Evolutionary conservation across 1,284 basidiomycete genomes (phyloP).

Genomic region (Rhodotorula sp.): DNA sequence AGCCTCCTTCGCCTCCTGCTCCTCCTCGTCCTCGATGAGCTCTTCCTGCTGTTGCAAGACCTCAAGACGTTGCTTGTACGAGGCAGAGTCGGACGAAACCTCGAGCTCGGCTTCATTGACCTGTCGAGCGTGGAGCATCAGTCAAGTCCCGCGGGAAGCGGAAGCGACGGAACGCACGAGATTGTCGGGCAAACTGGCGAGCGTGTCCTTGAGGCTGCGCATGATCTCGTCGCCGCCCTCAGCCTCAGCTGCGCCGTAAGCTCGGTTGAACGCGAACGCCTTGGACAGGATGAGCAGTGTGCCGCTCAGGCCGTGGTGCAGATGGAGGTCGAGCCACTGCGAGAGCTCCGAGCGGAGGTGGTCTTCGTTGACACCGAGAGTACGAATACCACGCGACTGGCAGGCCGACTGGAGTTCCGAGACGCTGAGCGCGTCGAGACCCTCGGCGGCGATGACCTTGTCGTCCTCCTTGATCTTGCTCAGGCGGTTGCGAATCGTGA

Average conservation of each 20-base stretch:
- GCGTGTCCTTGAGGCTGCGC: constrained; percentile 77
- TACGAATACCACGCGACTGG: constrained; percentile 90
- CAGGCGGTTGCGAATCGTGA: constrained; percentile 82
- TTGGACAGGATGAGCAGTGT: constrained; percentile 88
- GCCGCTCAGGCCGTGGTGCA: constrained; percentile 80
- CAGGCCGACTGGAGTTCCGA: constrained; percentile 89
- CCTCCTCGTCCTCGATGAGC: constrained; percentile 97
- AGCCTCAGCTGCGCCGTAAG: constrained; percentile 47
- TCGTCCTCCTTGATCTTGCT: constrained; percentile 86
- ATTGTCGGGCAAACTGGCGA: constrained; percentile 91
- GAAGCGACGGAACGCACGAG: constrained; percentile 60
- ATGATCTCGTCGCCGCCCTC: constrained; percentile 53
- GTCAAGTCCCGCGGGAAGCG: neutral
- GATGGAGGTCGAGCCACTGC: constrained; percentile 91
- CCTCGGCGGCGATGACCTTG: constrained; percentile 81
- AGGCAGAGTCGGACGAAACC: constrained; percentile 87
- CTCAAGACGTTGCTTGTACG: constrained; percentile 96
- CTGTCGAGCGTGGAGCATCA: constrained; percentile 51
- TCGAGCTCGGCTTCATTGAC: constrained; percentile 95
- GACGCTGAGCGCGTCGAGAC: constrained; percentile 84
- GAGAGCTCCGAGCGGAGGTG: constrained; percentile 77
- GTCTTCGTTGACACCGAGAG: constrained; percentile 53
- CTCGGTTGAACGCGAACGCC: constrained; percentile 88
- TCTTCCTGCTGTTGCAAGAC: constrained; percentile 98
- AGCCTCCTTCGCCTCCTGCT: constrained; percentile 75